Conservation (phyloP, 768 basidiomycete genomes). For the Tricholoma sp. region DNA sequence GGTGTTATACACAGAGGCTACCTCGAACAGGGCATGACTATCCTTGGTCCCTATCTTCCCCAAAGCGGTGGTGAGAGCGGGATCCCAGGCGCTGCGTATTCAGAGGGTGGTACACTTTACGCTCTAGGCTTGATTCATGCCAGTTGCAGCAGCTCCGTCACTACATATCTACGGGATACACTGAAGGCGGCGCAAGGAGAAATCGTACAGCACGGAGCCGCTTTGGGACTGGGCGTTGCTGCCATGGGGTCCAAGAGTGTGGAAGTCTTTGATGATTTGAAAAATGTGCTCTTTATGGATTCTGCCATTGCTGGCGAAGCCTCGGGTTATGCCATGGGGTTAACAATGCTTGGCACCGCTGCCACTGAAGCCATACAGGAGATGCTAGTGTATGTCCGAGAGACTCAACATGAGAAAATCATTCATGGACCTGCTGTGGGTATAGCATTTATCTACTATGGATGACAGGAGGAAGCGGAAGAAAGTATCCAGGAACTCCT, state of each 20-base stretch:
- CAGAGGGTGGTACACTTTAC: constrained; percentile 92
- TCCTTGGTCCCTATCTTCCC: constrained; percentile 93
- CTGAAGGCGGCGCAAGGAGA: constrained; percentile 75
- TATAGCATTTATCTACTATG: constrained; percentile 88
- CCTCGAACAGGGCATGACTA: constrained; percentile 86
- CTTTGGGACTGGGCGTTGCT: constrained; percentile 92
- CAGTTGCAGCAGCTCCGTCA: constrained; percentile 75
- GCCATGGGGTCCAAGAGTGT: constrained; percentile 89
- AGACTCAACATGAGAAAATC: constrained; percentile 99
- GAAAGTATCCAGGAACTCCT: constrained; percentile 71
- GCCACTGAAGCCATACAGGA: constrained; percentile 77
- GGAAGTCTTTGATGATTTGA: constrained; percentile 90
- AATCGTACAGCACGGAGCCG: constrained; percentile 95
- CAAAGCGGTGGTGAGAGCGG: constrained; percentile 69
- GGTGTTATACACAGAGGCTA: constrained; percentile 98
- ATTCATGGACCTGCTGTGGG: constrained; percentile 94
- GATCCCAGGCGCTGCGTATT: constrained; percentile 76
- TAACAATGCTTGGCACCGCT: constrained; percentile 96
- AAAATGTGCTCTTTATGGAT: constrained; percentile 85
- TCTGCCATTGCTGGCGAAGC: constrained; percentile 96
- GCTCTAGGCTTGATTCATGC: constrained; percentile 94
- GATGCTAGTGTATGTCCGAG: constrained; percentile 93
- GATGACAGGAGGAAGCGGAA: constrained; percentile 89
- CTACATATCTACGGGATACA: constrained; percentile 74
- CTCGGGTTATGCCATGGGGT: constrained; percentile 94